Percentiles rank a stretch among this genome's conserved stretches.
Evolutionary conservation across 2,329 filamentous ascomycete genomes (phyloP).

Genomic region (Fusarium nisikadoi): DNA sequence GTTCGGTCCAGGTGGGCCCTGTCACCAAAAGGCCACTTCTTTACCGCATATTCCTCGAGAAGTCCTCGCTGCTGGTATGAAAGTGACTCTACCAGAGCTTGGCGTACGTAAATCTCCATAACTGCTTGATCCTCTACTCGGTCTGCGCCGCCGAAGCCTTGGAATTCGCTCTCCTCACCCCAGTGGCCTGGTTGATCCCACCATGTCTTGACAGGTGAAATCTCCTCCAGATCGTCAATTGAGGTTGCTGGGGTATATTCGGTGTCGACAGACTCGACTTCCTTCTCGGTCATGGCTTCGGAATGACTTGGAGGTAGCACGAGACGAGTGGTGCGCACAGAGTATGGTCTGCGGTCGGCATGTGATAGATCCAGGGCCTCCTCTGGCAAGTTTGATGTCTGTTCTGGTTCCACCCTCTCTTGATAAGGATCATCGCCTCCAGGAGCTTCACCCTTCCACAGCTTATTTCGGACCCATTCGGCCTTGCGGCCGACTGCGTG

Average conservation of each 20-base stretch:
- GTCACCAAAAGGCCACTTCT: slow-evolving; percentile 49
- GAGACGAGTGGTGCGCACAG: slow-evolving; percentile 46
- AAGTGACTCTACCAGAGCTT: slow-evolving; percentile 64
- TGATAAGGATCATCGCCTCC: slow-evolving; percentile 54
- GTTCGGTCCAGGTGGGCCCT: slow-evolving; percentile 50
- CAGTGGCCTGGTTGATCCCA: slow-evolving; percentile 66
- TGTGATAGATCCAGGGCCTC: slow-evolving; percentile 43
- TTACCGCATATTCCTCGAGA: slow-evolving; percentile 47
- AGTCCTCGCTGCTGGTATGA: slow-evolving; percentile 52
- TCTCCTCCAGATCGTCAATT: slow-evolving; percentile 58
- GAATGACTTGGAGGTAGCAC: slow-evolving; percentile 48
- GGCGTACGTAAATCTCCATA: slow-evolving; percentile 60
- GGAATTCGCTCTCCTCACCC: slow-evolving; percentile 57
- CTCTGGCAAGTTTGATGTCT: slow-evolving; percentile 46
- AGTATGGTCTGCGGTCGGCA: slow-evolving; percentile 40
- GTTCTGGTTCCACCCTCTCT: slow-evolving; percentile 45
- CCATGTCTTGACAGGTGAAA: slow-evolving; percentile 61
- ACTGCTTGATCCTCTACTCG: slow-evolving; percentile 57
- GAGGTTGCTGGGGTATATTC: slow-evolving; percentile 60
- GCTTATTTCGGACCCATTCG: slow-evolving; percentile 53
- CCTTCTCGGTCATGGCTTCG: slow-evolving; percentile 49
- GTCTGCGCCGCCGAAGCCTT: slow-evolving; percentile 54
- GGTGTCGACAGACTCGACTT: slow-evolving; percentile 45
- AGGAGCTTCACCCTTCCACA: slow-evolving; percentile 54
- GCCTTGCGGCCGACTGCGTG: slow-evolving; percentile 46